Conservation (phyloP, 371 early-diverging fungal genomes). For the Actinomucor elegans region DNA sequence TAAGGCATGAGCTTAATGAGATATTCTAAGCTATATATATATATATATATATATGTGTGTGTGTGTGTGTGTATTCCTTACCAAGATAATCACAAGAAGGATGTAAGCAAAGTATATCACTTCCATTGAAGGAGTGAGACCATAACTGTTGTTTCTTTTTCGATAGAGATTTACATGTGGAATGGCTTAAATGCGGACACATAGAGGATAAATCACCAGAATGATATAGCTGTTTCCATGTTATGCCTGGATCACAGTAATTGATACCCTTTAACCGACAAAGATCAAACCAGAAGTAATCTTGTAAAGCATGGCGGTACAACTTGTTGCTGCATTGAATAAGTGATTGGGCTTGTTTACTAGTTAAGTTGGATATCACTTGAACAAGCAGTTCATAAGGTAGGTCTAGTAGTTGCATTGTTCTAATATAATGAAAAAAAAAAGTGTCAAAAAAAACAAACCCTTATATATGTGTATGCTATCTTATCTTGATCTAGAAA, state of each 20-base stretch:
- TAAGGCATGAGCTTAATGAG: too few species aligned
- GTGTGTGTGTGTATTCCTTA: too few species aligned
- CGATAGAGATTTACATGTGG: neutral
- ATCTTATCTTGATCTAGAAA: neutral
- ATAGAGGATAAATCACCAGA: conserved; percentile 3
- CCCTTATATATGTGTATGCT: too few species aligned
- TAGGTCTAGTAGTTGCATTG: conserved; percentile 1
- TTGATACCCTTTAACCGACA: conserved; percentile 9
- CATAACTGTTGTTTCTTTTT: conserved; percentile 10
- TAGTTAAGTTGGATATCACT: neutral
- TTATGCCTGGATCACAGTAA: conserved; percentile 8
- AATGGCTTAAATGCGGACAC: conserved; percentile 12
- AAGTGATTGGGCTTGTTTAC: neutral
- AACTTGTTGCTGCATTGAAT: neutral
- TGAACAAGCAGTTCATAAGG: conserved; percentile 6
- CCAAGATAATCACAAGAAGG: conserved; percentile 8
- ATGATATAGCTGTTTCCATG: conserved; percentile 8
- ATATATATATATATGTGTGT: too few species aligned
- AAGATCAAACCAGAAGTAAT: conserved; percentile 14
- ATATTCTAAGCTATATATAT: too few species aligned
- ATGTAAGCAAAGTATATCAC: neutral
- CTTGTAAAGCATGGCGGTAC: neutral
- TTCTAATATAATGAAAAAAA: neutral
- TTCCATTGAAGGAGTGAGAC: neutral
- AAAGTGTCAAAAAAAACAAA: neutral